These are phyloP conservation scores for Botryotinia calthae DNA, from an alignment of 2,329 filamentous ascomycete species.

Conservation along the genomic window DNA sequence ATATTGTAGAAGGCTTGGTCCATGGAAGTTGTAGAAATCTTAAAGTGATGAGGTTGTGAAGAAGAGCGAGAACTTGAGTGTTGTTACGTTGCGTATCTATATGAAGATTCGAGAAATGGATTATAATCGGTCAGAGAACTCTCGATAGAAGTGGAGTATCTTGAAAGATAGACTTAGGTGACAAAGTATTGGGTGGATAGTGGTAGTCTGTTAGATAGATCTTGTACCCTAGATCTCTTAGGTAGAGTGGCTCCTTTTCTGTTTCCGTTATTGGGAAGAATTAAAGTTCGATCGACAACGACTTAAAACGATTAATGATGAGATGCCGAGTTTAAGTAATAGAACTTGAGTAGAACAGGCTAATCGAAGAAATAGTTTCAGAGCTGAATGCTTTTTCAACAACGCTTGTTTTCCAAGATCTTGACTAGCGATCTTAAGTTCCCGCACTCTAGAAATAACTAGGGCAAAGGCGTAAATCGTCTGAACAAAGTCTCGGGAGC, in stretches of 20 bases:
- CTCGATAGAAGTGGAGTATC: neutral
- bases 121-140: slow-evolving; percentile 3
- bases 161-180: slow-evolving; percentile 5
- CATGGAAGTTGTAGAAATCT: slow-evolving; percentile 22
- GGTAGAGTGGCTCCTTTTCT: neutral
- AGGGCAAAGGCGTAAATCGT: slow-evolving; percentile 25
- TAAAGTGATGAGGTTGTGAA: neutral
- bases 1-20: slow-evolving; percentile 10
- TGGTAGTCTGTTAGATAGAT: slow-evolving; percentile 10
- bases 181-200: slow-evolving; percentile 14
- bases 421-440: slow-evolving; percentile 18
- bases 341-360: slow-evolving; percentile 11
- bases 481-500: slow-evolving; percentile 35
- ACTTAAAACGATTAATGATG: slow-evolving; percentile 14
- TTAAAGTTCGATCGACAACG: slow-evolving; percentile 13
- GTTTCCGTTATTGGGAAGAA: slow-evolving; percentile 3
- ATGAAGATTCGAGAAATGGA: slow-evolving; percentile 6
- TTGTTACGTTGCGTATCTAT: slow-evolving; percentile 7
- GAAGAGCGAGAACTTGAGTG: neutral
- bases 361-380: slow-evolving; percentile 19
- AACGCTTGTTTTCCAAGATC: slow-evolving; percentile 13
- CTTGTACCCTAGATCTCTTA: slow-evolving; percentile 10
- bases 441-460: slow-evolving; percentile 9
- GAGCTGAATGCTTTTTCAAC: slow-evolving; percentile 15
- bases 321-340: slow-evolving; percentile 15